A percentile compares a stretch with the other conserved stretches of the same genome.
Evolutionary conservation across 805 yeast species (phyloP).

Genomic region (Kuraishia piskuri): DNA sequence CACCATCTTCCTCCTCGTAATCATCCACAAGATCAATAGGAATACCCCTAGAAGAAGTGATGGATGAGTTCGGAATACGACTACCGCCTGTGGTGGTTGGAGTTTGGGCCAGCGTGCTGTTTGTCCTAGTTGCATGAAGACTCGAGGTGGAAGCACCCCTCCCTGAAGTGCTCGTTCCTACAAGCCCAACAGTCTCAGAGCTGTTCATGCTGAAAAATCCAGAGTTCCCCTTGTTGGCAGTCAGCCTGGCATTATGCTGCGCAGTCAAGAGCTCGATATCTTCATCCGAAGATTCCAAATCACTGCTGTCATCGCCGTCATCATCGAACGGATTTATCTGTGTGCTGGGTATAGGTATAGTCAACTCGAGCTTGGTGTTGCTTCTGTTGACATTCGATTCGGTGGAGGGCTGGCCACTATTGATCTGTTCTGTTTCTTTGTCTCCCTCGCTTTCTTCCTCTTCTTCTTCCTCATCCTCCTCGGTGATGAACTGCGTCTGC

Average conservation of each 20-base stretch:
- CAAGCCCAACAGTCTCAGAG: background rate
- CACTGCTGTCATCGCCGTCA: constrained; percentile 1
- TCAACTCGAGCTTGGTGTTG: background rate
- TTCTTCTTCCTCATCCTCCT: constrained; percentile 3
- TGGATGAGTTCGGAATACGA: background rate
- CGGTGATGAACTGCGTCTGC: constrained; percentile 2
- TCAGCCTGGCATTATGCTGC: constrained; percentile 1
- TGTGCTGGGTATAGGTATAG: background rate
- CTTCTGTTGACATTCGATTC: background rate
- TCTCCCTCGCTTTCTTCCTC: background rate
- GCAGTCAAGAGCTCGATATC: constrained; percentile 1
- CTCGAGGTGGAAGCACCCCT: background rate
- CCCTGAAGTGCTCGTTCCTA: background rate
- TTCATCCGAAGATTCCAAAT: constrained; percentile 1
- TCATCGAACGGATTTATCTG: background rate
- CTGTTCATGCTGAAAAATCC: background rate
- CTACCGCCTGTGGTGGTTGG: background rate
- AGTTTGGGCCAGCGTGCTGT: background rate
- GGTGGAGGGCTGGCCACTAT: no score
- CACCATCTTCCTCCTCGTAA: background rate
- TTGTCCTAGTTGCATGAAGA: background rate
- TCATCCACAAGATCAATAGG: background rate
- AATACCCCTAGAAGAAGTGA: background rate
- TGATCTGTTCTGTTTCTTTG: background rate
- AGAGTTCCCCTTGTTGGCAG: background rate